A percentile compares a stretch with the other conserved stretches of the same genome.
These are phyloP conservation scores for Prunus davidiana DNA, from an alignment of 306 rosid genomes.

Conservation along the genomic window DNA sequence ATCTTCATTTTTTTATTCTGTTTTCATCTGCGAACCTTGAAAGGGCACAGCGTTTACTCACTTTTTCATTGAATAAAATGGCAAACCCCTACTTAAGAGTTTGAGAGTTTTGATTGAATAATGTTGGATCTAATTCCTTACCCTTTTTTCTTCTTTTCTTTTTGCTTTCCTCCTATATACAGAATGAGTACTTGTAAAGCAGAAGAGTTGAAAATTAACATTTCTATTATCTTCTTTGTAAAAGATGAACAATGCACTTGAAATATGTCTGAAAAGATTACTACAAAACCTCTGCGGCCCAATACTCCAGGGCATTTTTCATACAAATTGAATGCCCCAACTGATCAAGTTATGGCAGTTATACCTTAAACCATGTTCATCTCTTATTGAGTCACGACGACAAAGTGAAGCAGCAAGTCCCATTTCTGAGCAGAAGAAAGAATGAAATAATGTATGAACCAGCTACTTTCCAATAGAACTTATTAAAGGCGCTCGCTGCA, in stretches of 20 bases:
- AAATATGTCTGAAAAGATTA: neutral
- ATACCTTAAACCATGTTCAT: neutral
- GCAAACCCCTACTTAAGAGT: too few relatives aligned
- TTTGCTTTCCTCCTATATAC: neutral
- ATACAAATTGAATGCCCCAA: neutral
- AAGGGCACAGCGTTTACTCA: too few relatives aligned
- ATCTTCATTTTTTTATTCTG: too few relatives aligned
- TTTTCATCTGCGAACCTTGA: too few relatives aligned
- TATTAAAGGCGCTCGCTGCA: constrained; percentile 36
- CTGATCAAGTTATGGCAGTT: neutral
- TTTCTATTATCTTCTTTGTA: neutral
- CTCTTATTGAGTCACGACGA: neutral
- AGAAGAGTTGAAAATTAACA: constrained; percentile 1
- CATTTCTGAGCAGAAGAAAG: constrained; percentile 17
- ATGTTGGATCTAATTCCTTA: too few relatives aligned
- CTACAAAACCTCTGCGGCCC: neutral
- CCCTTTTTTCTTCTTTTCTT: too few relatives aligned
- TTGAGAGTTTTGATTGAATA: too few relatives aligned
- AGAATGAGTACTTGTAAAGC: neutral
- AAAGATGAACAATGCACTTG: neutral
- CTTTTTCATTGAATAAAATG: too few relatives aligned
- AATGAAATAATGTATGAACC: constrained; percentile 14
- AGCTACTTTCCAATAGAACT: neutral
- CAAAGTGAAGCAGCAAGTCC: constrained; percentile 1
- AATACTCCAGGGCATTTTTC: neutral